Conservation (phyloP, 352 stramenopile genomes). For the Pythium coloratum region DNA sequence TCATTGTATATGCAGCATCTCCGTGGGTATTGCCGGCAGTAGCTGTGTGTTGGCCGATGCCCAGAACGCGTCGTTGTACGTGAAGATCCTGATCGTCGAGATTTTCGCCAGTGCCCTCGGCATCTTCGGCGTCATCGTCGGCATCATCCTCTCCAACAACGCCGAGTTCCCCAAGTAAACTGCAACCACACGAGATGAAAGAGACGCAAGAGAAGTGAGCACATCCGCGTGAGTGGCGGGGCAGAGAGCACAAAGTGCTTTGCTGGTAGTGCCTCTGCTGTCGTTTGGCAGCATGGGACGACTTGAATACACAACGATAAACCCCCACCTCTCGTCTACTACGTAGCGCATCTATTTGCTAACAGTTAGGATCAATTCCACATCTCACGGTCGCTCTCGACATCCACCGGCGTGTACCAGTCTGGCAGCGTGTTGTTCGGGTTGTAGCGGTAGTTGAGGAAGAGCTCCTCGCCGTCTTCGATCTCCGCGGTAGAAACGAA, state of each 20-base stretch:
- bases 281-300: neutral
- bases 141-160: constrained; percentile 99
- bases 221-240: neutral
- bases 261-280: neutral
- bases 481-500: constrained; percentile 83
- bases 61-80: constrained; percentile 97
- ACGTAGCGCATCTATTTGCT: neutral
- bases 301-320: constrained; percentile 3
- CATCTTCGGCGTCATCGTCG: constrained; percentile 99
- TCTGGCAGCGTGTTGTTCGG: constrained; percentile 63
- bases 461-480: constrained; percentile 74
- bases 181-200: neutral
- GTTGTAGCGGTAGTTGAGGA: constrained; percentile 90
- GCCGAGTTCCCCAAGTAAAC: constrained; percentile 90
- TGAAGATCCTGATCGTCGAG: constrained; percentile 99
- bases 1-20: constrained; percentile 67
- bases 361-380: constrained; percentile 52
- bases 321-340: neutral
- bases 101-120: constrained; percentile 99
- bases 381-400: constrained; percentile 79
- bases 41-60: constrained; percentile 98
- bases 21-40: constrained; percentile 97
- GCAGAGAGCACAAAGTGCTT: neutral
- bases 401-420: constrained; percentile 84
- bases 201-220: neutral